Evolutionary conservation across 257 asterid species (phyloP).

Genomic region (Gynochthodes officinalis): DNA sequence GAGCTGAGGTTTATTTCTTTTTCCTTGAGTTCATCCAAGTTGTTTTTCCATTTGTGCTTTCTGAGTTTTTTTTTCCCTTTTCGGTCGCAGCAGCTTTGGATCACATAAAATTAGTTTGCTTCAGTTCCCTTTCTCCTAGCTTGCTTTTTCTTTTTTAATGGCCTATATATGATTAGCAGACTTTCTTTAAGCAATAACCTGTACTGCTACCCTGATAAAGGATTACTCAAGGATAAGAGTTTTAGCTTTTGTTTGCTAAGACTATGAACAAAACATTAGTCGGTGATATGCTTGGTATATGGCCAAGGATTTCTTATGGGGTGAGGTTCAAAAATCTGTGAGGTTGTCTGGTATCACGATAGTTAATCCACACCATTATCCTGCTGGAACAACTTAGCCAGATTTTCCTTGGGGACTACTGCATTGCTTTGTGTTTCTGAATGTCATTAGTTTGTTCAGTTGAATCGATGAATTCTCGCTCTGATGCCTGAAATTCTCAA

Average conservation of each 20-base stretch:
- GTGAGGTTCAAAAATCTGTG: not conserved
- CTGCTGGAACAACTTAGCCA: not conserved
- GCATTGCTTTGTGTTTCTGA: not conserved
- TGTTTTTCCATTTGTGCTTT: not conserved
- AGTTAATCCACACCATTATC: not conserved
- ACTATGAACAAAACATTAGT: not conserved
- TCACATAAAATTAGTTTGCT: not conserved
- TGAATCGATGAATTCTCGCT: not conserved
- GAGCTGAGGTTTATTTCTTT: conserved; percentile 77
- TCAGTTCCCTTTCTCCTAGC: not conserved
- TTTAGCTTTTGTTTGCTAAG: not conserved
- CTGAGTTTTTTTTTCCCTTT: not conserved
- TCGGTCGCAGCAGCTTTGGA: not conserved
- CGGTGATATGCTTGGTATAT: not conserved
- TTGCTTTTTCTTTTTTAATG: too few species aligned
- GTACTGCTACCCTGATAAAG: not conserved
- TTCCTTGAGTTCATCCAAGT: not conserved
- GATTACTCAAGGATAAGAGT: not conserved
- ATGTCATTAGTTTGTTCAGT: not conserved
- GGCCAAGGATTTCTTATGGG: not conserved
- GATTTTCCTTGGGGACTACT: not conserved
- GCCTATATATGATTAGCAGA: too few species aligned
- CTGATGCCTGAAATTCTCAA: not conserved
- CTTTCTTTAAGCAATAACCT: not conserved
- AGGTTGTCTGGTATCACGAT: not conserved